Evolutionary conservation across 352 stramenopile genomes (phyloP).

Genomic region (Globisporangium barbulae): DNA sequence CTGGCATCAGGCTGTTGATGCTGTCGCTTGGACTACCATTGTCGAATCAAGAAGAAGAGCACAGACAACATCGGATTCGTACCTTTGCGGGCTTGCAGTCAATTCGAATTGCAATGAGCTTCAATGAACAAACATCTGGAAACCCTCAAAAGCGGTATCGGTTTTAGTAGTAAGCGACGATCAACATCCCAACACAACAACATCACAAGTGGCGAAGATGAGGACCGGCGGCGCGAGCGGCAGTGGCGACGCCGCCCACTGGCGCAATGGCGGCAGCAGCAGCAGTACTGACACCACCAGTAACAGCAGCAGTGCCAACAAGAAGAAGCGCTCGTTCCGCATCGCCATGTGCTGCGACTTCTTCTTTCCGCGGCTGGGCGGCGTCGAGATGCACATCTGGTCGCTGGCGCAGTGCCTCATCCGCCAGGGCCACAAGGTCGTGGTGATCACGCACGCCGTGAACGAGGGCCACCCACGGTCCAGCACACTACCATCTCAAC

Average conservation of each 20-base stretch:
- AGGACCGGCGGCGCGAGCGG: too few species aligned
- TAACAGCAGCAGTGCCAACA: neutral
- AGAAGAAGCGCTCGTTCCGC: constrained; percentile 29
- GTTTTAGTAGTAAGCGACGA: too few species aligned
- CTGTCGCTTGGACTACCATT: too few species aligned
- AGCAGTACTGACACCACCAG: neutral
- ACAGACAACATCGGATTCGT: too few species aligned
- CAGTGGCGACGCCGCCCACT: neutral
- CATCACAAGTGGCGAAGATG: neutral
- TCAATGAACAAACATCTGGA: too few species aligned
- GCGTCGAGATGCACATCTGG: constrained; percentile 99
- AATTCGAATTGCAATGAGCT: too few species aligned
- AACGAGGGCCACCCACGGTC: constrained; percentile 25
- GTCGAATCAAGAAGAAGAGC: too few species aligned
- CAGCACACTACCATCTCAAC: constrained; percentile 26
- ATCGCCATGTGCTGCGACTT: constrained; percentile 97
- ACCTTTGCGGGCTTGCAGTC: too few species aligned
- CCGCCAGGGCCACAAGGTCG: constrained; percentile 79
- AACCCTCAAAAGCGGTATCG: too few species aligned
- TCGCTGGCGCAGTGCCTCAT: constrained; percentile 95
- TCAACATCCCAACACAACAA: neutral
- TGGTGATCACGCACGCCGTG: constrained; percentile 86
- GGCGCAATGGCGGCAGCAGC: neutral
- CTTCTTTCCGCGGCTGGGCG: constrained; percentile 95
- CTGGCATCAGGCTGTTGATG: too few species aligned